Evolutionary conservation across 2,329 filamentous ascomycete genomes (phyloP), one percentile per base, ranked within the genome.

Genomic region (Colletotrichum siamense): DNA sequence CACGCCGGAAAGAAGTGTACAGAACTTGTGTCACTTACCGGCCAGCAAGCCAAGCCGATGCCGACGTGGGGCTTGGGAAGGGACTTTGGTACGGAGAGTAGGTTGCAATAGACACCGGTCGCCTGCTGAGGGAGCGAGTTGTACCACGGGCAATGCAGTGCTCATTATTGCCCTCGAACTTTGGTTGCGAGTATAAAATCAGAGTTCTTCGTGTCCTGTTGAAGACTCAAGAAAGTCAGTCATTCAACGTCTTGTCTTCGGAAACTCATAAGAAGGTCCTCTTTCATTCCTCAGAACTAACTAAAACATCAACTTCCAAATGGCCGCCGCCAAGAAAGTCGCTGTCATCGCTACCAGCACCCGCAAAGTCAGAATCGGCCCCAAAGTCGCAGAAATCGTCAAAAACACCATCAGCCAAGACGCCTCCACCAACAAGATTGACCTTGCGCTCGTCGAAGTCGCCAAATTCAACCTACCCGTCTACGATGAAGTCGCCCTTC

Each of bases 391-490:
- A 8, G 78, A 77, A n/a, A 78, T 85, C 65, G 82, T 87, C 66
- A 78, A 79, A 39, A 77, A 79, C 18, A 70, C 79, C 44, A 71
- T 86, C 24, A 77, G 82, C 67, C 77, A 80, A 26, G 76, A 78
- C 10, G 76, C 81, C 28, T 71, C 67, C 5, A 67, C 74, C 7
- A 67, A 36, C 76, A 72, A 75, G 18, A 78, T 81, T 68, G 75
- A 75, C 5, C n/a, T 87, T 32, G 66, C 76, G 5, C 75, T 79
- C 24, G 80, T 88, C 61, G 85, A 88, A 73, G 71, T 88, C 18
- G 80, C 81, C 34, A 79, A 82, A 49, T 85, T 84, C 77, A 83
- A 84, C 66, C 86, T 90, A 8, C 88, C 88, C 12, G 78, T 90
- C 8, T 88, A 81, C 67, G 83, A 89, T 78, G 88, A 91, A 79